These are phyloP conservation scores for Populus tremula DNA, from an alignment of 345 rosid species.

Conservation along the genomic window DNA sequence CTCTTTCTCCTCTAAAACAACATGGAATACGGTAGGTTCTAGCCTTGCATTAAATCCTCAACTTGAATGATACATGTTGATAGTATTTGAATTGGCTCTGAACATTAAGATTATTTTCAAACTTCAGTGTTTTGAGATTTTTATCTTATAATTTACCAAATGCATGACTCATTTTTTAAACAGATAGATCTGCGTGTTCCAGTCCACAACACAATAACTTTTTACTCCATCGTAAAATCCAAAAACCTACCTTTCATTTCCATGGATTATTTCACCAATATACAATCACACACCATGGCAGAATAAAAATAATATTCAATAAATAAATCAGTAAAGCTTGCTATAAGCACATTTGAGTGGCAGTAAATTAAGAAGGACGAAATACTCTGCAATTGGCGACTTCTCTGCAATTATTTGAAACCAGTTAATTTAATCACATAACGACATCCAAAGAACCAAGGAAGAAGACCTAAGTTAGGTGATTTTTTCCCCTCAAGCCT, in stretches of 20 bases:
- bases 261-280: not conserved
- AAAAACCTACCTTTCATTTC: not conserved
- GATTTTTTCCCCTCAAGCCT: too few species aligned
- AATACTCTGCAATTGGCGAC: not conserved
- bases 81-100: not conserved
- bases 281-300: not conserved
- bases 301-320: not conserved
- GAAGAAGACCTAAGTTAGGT: not conserved
- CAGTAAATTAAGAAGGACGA: not conserved
- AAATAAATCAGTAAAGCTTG: not conserved
- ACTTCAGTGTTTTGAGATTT: too few species aligned
- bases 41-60: slow-evolving; percentile 1
- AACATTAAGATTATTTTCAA: not conserved
- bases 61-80: not conserved
- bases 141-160: too few species aligned
- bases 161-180: too few species aligned
- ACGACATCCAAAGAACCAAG: not conserved
- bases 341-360: not conserved
- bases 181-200: not conserved
- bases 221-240: not conserved
- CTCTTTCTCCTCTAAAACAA: slow-evolving; percentile 58
- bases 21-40: slow-evolving; percentile 63
- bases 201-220: not conserved
- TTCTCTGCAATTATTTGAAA: not conserved
- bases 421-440: not conserved